Evolutionary conservation across 2,329 filamentous ascomycete species (phyloP), one percentile per base, ranked within the genome.

Genomic region (Ophiosphaerella korrae): DNA sequence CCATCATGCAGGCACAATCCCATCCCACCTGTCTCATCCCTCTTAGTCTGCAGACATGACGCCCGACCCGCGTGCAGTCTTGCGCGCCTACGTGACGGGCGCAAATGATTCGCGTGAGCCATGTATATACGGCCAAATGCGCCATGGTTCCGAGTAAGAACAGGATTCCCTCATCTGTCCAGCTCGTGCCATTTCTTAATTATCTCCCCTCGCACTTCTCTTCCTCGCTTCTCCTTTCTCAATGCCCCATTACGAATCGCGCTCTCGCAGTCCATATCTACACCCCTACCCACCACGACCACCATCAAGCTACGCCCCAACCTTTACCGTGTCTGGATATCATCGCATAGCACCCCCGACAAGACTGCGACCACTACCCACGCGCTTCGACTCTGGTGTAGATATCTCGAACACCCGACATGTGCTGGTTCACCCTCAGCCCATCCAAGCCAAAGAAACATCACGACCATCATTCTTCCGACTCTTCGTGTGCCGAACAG

Each of bases 401-500:
- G 50, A 51, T 21, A 49, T 62, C 34, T 41, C 38, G 18, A 37
- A 49, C n/a, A 37, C 24, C 21, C 50, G 53, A 45, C 44, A 70
- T 70, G 67, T 70, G 67, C 55, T 70, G 67, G 67, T 64, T 70
- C 43, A 68, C 62, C 18, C 66, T 70, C 31, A 64, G 62, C 4
- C 67, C 67, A 40, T 26, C 50, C 43, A 63, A 58, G 51, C 51
- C 47, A 55, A 63, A 58, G 47, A 55, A 50, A 52, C 52, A 52
- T 32, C 56, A 54, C 43, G 52, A 45, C 24, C 53, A 51, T 53
- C 52, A 50, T 44, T 58, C 57, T 42, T 55, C 57, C 40, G 55
- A 58, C 52, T 61, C 60, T 44, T 64, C 63, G 18, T 63, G 54
- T 64, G 63, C 53, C 5, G 63, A 66, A 49, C 59, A 68, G 18